Percentiles rank a stretch among this genome's conserved stretches.
phyloP scores from a whole-genome alignment of 345 rosid genomes.

The Fremontodendron californicum region DNA sequence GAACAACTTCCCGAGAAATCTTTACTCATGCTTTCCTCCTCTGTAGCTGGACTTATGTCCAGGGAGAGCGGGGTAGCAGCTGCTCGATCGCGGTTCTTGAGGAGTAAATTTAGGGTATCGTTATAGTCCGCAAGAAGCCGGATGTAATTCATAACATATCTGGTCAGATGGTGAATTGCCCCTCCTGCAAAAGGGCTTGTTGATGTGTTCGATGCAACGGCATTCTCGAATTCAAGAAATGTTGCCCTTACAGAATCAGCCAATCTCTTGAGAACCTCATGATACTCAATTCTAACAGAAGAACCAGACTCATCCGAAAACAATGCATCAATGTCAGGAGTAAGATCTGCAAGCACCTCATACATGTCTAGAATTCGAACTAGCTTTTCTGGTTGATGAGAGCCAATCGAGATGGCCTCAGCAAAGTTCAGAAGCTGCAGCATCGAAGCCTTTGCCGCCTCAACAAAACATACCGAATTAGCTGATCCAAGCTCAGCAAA shows the following conservation, averaged over 20 bases:
- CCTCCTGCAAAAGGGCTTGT: constrained; percentile 63
- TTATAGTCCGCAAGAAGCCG: constrained; percentile 59
- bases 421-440: constrained; percentile 80
- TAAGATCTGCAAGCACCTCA: constrained; percentile 60
- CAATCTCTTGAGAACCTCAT: constrained; percentile 57
- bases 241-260: constrained; percentile 60
- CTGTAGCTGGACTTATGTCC: constrained; percentile 26
- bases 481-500: constrained; percentile 47
- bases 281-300: constrained; percentile 47
- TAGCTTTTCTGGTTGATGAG: constrained; percentile 71
- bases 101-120: constrained; percentile 61
- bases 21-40: constrained; percentile 32
- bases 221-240: constrained; percentile 66
- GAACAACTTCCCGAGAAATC: constrained; percentile 27
- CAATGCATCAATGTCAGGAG: constrained; percentile 57
- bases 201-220: constrained; percentile 55
- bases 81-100: constrained; percentile 40
- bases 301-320: constrained; percentile 50
- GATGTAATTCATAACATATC: constrained; percentile 80
- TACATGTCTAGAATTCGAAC: constrained; percentile 80
- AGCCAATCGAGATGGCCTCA: constrained; percentile 76
- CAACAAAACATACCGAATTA: constrained; percentile 51
- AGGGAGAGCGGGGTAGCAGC: constrained; percentile 36
- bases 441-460: constrained; percentile 68
- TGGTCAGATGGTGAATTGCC: constrained; percentile 69